Evolutionary conservation across 495 filamentous ascomycete genomes (phyloP).

Genomic region (Xylaria acuta): DNA sequence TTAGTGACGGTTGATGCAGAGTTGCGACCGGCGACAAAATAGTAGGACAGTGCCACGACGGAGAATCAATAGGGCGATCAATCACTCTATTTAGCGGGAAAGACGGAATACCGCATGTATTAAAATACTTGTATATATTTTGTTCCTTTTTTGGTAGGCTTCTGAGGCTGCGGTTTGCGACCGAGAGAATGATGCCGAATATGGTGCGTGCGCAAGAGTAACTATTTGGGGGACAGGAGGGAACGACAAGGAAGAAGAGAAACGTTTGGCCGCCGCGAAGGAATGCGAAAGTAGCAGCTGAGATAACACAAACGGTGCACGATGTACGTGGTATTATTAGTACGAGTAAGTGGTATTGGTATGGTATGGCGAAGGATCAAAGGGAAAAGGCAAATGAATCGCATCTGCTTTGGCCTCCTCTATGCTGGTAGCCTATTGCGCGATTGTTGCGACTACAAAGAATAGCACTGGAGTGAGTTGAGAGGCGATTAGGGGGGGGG

Average conservation of each 20-base stretch:
- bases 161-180: slow-evolving; percentile 22
- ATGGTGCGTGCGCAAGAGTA: slow-evolving; percentile 14
- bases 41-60: slow-evolving; percentile 19
- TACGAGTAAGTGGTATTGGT: slow-evolving; percentile 1
- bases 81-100: slow-evolving; percentile 25
- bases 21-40: slow-evolving; percentile 28
- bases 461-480: background rate
- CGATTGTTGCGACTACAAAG: slow-evolving; percentile 25
- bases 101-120: slow-evolving; percentile 22
- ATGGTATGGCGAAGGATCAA: slow-evolving; percentile 10
- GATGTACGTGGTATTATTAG: slow-evolving; percentile 23
- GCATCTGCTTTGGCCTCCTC: slow-evolving; percentile 18
- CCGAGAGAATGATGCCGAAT: slow-evolving; percentile 21
- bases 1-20: slow-evolving; percentile 3
- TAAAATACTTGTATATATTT: slow-evolving; percentile 24
- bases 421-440: slow-evolving; percentile 8
- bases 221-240: slow-evolving; percentile 9
- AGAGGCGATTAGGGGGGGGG: slow-evolving; percentile 11
- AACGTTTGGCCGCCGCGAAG: slow-evolving; percentile 19
- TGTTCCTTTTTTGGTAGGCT: slow-evolving; percentile 2
- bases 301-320: slow-evolving; percentile 24
- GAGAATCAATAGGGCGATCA: slow-evolving; percentile 25
- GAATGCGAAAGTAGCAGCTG: slow-evolving; percentile 24
- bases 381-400: slow-evolving; percentile 19
- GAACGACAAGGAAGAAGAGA: slow-evolving; percentile 21